Evolutionary conservation across 2,329 filamentous ascomycete genomes (phyloP).

Genomic region (Onygenales sp.): DNA sequence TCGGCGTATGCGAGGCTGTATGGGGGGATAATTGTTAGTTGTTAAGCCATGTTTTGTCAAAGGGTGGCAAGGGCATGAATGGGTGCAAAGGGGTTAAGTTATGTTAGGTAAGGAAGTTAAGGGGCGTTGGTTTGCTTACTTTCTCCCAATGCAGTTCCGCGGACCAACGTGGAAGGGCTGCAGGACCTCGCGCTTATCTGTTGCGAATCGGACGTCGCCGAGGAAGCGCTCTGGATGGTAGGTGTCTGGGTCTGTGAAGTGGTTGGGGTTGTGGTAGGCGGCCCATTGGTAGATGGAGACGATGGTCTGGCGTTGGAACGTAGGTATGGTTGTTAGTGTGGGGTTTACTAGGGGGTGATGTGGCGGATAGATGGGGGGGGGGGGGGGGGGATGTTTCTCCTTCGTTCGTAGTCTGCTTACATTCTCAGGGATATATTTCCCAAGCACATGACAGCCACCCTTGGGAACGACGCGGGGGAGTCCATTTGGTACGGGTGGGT

Average conservation of each 20-base stretch:
- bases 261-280: constrained; percentile 33
- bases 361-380: not conserved
- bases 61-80: not conserved
- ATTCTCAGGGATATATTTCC: constrained; percentile 26
- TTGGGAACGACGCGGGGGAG: constrained; percentile 13
- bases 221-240: constrained; percentile 44
- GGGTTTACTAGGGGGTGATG: not conserved
- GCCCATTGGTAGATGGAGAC: constrained; percentile 38
- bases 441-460: constrained; percentile 24
- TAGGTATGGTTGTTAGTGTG: not conserved
- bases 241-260: constrained; percentile 37
- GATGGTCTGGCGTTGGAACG: constrained; percentile 23
- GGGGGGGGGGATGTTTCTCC: not conserved
- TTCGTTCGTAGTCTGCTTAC: not conserved
- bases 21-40: too few relatives aligned
- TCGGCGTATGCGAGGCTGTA: constrained; percentile 41
- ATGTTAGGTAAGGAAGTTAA: constrained; percentile 14
- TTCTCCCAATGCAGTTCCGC: constrained; percentile 43
- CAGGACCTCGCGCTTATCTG: constrained; percentile 36
- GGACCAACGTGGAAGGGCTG: constrained; percentile 43
- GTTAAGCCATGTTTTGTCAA: not conserved
- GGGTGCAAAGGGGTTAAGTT: not conserved
- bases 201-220: constrained; percentile 20
- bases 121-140: constrained; percentile 25
- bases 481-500: constrained; percentile 22